Evolutionary conservation across 2,329 filamentous ascomycete genomes (phyloP).

Genomic region (Trichoderma sp.): DNA sequence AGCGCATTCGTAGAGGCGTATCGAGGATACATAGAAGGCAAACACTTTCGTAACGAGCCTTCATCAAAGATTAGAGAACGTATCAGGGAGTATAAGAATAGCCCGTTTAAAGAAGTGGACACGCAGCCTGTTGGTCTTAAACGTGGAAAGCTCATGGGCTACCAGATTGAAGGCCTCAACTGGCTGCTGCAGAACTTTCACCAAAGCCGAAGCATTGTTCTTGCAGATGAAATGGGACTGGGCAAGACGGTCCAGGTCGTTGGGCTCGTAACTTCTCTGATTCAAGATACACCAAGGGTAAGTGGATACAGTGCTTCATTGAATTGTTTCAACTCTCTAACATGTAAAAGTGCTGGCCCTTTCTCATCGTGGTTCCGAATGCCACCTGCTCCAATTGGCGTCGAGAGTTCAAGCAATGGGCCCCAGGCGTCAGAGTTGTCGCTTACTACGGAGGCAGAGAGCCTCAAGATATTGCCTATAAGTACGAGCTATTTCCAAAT

Average conservation of each 20-base stretch:
- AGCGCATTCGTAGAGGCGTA: conserved; percentile 82
- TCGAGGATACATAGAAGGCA: conserved; percentile 79
- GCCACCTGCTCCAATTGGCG: conserved; percentile 98
- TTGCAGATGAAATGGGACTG: conserved; percentile 97
- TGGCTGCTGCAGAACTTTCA: conserved; percentile 95
- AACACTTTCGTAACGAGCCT: conserved; percentile 65
- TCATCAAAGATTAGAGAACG: conserved; percentile 67
- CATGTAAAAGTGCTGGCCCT: conserved; percentile 73
- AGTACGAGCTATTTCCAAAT: conserved; percentile 82
- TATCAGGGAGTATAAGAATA: conserved; percentile 66
- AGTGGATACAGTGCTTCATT: conserved; percentile 3
- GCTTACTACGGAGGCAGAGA: conserved; percentile 82
- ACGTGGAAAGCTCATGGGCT: conserved; percentile 85
- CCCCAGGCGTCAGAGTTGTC: conserved; percentile 83
- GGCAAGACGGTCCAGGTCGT: conserved; percentile 97
- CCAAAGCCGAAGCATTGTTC: conserved; percentile 78
- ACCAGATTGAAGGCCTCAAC: conserved; percentile 90
- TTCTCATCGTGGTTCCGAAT: conserved; percentile 91
- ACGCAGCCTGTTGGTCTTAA: conserved; percentile 74
- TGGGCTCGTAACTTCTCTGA: conserved; percentile 74
- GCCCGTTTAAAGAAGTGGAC: conserved; percentile 70
- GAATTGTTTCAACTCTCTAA: conserved; percentile 28
- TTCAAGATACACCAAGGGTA: conserved; percentile 63
- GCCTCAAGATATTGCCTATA: conserved; percentile 75
- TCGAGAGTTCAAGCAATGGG: conserved; percentile 93